A percentile compares a stretch with the other conserved stretches of the same genome.
These are phyloP conservation scores for Saturnispora kantuleensis DNA, from an alignment of 805 yeast species.

Conservation along the genomic window DNA sequence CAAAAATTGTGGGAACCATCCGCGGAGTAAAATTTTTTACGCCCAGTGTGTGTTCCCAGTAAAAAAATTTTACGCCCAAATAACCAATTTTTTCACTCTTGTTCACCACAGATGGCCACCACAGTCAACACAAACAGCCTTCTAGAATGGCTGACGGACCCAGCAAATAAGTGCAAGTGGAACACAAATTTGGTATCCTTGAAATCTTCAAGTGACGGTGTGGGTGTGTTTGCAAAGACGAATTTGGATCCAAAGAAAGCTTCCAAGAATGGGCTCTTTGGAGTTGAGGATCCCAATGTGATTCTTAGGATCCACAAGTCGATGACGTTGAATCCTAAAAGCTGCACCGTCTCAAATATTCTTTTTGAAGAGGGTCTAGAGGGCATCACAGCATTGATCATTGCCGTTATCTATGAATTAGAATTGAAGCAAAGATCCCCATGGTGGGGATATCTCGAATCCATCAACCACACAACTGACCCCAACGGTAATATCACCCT, in stretches of 20 bases:
- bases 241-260: constrained; percentile 16
- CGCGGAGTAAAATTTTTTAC: neutral
- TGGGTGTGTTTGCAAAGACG: constrained; percentile 58
- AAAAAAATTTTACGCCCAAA: neutral
- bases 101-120: constrained; percentile 21
- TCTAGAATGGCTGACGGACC: constrained; percentile 42
- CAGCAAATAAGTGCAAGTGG: constrained; percentile 43
- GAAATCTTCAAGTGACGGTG: constrained; percentile 35
- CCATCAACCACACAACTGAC: constrained; percentile 31
- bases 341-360: constrained; percentile 55
- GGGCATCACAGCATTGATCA: constrained; percentile 58
- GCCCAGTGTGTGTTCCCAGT: too few species aligned
- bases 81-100: neutral
- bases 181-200: constrained; percentile 37
- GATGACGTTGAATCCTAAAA: constrained; percentile 47
- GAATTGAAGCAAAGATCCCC: constrained; percentile 57
- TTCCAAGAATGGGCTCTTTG: constrained; percentile 15
- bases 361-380: constrained; percentile 47
- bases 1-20: neutral
- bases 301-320: constrained; percentile 54
- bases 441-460: constrained; percentile 59
- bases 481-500: constrained; percentile 1
- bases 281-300: constrained; percentile 16
- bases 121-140: constrained; percentile 24
- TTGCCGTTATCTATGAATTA: constrained; percentile 66